Conservation (phyloP, 805 yeast species). For the Saccharomycopsis babjevae region DNA sequence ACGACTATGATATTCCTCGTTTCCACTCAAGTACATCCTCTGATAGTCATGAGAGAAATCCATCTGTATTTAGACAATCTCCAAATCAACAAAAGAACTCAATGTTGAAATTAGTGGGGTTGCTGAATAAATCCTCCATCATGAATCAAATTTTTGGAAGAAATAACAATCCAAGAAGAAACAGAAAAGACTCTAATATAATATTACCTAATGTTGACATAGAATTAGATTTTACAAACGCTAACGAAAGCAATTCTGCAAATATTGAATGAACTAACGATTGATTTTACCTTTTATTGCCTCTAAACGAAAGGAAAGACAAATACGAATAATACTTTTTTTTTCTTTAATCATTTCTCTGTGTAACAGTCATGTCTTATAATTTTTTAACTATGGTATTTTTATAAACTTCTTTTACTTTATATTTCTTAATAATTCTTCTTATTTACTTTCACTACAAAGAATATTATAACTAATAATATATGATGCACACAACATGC, state of each 20-base stretch:
- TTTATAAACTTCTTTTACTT: no score
- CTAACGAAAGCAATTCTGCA: not conserved
- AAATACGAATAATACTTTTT: no score
- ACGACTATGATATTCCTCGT: constrained; percentile 1
- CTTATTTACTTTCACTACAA: no score
- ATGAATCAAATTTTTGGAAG: constrained; percentile 14
- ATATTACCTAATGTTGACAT: constrained; percentile 18
- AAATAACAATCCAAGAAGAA: constrained; percentile 11
- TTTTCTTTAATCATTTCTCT: no score
- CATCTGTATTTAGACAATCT: constrained; percentile 2
- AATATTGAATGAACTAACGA: not conserved
- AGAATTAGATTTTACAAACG: constrained; percentile 13
- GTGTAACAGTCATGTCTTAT: no score
- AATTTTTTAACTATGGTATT: no score
- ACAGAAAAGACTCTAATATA: constrained; percentile 17
- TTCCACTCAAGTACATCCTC: not conserved
- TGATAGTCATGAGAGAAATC: not conserved
- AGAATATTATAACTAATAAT: no score
- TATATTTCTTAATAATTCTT: no score
- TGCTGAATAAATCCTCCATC: constrained; percentile 7
- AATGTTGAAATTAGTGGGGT: constrained; percentile 14
- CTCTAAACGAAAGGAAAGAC: not conserved
- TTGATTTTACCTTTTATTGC: not conserved
- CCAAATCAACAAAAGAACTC: constrained; percentile 4
- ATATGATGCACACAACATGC: no score